phyloP scores from a whole-genome alignment of 2,329 filamentous ascomycete species.

The Colletotrichum tamarilloi region DNA sequence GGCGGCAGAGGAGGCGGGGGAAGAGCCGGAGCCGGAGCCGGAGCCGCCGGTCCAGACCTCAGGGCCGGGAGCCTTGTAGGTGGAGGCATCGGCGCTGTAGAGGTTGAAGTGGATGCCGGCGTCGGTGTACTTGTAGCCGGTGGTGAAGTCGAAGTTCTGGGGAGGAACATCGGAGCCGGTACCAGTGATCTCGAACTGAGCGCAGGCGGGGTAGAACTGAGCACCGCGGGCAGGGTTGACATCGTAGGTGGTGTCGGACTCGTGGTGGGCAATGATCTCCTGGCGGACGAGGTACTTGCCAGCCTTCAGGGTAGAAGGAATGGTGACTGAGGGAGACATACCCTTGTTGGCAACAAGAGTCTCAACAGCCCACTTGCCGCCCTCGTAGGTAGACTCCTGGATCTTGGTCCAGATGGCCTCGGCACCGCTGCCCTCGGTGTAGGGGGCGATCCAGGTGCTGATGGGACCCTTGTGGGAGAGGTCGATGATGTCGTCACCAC shows the following conservation, averaged over 20 bases:
- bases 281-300: slow-evolving; percentile 66
- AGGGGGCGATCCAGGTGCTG: slow-evolving; percentile 62
- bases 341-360: slow-evolving; percentile 61
- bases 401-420: slow-evolving; percentile 64
- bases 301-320: slow-evolving; percentile 56
- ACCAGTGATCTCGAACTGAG: slow-evolving; percentile 70
- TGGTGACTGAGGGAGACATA: slow-evolving; percentile 56
- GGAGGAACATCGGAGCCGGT: slow-evolving; percentile 59
- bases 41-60: slow-evolving; percentile 44
- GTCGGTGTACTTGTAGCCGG: slow-evolving; percentile 68
- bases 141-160: slow-evolving; percentile 56
- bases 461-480: slow-evolving; percentile 64
- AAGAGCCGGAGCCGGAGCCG: slow-evolving; percentile 32
- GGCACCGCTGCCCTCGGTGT: slow-evolving; percentile 54
- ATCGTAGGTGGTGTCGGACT: slow-evolving; percentile 48
- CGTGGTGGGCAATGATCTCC: slow-evolving; percentile 66
- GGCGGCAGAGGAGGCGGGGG: slow-evolving; percentile 15
- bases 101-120: slow-evolving; percentile 70
- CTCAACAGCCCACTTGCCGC: slow-evolving; percentile 55
- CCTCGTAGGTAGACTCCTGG: slow-evolving; percentile 48
- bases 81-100: slow-evolving; percentile 52
- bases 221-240: slow-evolving; percentile 53
- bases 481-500: slow-evolving; percentile 64
- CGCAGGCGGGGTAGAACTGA: slow-evolving; percentile 67
- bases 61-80: slow-evolving; percentile 50